Conservation (phyloP, 2,329 filamentous ascomycete species). For the Fusarium torreyae region DNA sequence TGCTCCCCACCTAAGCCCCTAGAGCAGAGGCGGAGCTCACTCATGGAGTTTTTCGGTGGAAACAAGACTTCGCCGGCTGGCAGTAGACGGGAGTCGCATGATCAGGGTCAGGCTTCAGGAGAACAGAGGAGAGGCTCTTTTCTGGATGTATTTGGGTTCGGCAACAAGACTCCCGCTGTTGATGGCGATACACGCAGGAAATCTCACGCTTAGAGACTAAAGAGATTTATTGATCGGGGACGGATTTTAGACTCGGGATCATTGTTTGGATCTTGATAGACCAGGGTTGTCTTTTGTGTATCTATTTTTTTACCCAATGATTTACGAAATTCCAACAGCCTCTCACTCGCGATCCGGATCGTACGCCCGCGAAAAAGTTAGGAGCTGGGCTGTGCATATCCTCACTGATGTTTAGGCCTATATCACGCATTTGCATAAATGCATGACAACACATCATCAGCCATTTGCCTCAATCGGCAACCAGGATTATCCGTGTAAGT, state of each 20-base stretch:
- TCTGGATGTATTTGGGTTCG: constrained; percentile 37
- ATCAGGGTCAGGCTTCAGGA: constrained; percentile 11
- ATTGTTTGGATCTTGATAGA: constrained; percentile 15
- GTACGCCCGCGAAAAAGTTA: too few relatives aligned
- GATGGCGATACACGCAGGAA: constrained; percentile 32
- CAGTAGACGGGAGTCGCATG: constrained; percentile 28
- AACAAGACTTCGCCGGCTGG: constrained; percentile 26
- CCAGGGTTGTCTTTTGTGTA: constrained; percentile 7
- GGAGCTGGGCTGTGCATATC: background rate
- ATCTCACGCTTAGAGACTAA: constrained; percentile 25
- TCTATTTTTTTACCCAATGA: constrained; percentile 1
- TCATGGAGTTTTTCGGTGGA: constrained; percentile 34
- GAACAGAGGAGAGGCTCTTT: constrained; percentile 37
- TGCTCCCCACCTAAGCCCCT: constrained; percentile 27
- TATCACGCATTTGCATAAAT: constrained; percentile 7
- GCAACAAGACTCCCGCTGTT: constrained; percentile 18
- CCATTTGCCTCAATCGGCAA: background rate
- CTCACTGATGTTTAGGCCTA: background rate
- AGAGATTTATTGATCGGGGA: too few relatives aligned
- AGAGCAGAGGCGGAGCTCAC: constrained; percentile 36
- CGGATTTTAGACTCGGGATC: background rate
- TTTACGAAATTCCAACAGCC: constrained; percentile 1
- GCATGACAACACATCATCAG: constrained; percentile 12
- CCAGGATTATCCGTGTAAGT: background rate
- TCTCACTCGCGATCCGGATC: background rate